Conservation (phyloP, 176 grass and related monocot species). For the Aegilops umbellulata region DNA sequence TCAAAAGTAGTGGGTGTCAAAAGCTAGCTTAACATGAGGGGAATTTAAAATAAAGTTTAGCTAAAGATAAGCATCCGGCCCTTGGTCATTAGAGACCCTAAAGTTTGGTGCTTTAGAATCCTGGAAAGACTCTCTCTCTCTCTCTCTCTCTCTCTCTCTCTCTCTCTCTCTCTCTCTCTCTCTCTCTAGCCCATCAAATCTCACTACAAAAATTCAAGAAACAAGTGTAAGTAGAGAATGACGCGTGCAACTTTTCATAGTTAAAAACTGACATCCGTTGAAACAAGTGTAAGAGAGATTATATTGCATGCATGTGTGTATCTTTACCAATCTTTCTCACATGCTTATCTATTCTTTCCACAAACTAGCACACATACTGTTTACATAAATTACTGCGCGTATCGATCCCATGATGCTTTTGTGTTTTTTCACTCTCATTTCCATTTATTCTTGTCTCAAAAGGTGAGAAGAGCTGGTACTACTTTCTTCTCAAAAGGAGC, state of each 20-base stretch:
- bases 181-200: constrained; percentile 1
- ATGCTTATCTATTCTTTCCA: constrained; percentile 60
- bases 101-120: constrained; percentile 79
- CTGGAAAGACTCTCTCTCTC: constrained; percentile 48
- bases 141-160: constrained; percentile 15
- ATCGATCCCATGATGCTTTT: constrained; percentile 41
- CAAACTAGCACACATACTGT: neutral
- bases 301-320: neutral
- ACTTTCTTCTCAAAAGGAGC: constrained; percentile 45
- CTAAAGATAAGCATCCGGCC: constrained; percentile 62
- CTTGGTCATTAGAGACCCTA: constrained; percentile 55
- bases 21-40: constrained; percentile 65
- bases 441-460: constrained; percentile 35
- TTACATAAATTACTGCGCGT: constrained; percentile 22
- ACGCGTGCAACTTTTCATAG: constrained; percentile 34
- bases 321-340: constrained; percentile 24
- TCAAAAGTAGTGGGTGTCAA: constrained; percentile 68
- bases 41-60: constrained; percentile 41
- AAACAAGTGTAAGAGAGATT: neutral
- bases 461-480: constrained; percentile 24
- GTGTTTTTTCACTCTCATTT: constrained; percentile 14
- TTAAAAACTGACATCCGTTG: constrained; percentile 37
- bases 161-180: neutral
- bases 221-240: constrained; percentile 52
- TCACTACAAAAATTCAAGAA: constrained; percentile 14